These are phyloP conservation scores for Ricinus communis DNA, from an alignment of 345 rosid genomes.

Conservation along the genomic window DNA sequence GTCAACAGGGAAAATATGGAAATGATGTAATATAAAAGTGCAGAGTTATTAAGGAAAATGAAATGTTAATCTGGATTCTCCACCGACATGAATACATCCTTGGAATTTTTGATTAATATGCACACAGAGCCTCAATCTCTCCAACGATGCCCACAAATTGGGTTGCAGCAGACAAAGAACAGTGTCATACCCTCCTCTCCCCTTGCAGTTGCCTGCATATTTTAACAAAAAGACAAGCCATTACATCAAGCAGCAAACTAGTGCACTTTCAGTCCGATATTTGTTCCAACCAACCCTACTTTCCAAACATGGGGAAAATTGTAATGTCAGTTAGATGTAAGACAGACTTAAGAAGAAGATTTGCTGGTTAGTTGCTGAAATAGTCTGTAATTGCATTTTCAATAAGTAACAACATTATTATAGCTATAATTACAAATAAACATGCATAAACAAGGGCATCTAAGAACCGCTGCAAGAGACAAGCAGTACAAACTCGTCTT, in stretches of 20 bases:
- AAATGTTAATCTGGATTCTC: neutral
- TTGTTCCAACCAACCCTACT: neutral
- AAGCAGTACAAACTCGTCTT: neutral
- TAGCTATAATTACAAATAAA: neutral
- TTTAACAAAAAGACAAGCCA: neutral
- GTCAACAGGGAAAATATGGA: neutral
- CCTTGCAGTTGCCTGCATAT: conserved; percentile 53
- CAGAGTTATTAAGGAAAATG: neutral
- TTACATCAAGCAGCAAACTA: too few relatives aligned
- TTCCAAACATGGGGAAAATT: neutral
- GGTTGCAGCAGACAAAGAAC: conserved; percentile 87
- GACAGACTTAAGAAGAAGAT: neutral
- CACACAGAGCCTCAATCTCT: conserved; percentile 43
- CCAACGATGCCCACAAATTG: conserved; percentile 71
- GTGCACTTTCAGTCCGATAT: neutral
- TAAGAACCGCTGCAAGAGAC: too few relatives aligned
- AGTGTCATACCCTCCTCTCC: conserved; percentile 94
- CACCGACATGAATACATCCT: neutral
- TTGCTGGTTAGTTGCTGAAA: neutral
- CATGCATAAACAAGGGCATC: neutral
- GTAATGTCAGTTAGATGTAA: neutral
- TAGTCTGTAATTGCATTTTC: neutral
- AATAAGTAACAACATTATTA: neutral
- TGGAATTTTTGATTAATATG: neutral
- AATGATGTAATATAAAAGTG: neutral